Evolutionary conservation across 2,329 filamentous ascomycete genomes (phyloP), one percentile per base, ranked within the genome.

Genomic region (Furcasterigmium furcatum): DNA sequence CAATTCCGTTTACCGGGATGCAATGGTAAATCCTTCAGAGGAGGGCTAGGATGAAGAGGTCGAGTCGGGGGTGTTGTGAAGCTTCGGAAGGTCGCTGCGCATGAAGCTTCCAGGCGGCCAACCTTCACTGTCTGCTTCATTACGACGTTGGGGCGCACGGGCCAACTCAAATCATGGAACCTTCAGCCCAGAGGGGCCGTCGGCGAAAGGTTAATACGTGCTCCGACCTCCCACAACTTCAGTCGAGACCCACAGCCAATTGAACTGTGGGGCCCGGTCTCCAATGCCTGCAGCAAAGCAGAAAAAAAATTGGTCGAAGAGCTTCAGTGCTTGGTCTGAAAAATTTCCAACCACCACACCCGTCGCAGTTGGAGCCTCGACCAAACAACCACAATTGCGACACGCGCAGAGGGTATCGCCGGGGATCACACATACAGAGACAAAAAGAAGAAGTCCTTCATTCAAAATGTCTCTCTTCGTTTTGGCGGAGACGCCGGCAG

Each of bases 401-500:
- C 55, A 60, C 55, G 60, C 57, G 57, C 66, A 59, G 62, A 64
- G 59, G 62, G 56, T 47, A 46, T 51, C 44, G 55, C 44, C 45
- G 30, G 47, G 49, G 53, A 36, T 16, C 18, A 36, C 40, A 44
- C 51, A 48, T 16, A 43, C 40, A 41, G 40, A 41, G 34, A 50
- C 43, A 45, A 46, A 48, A 50, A 49, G 52, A 44, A 52, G 41
- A 38, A 44, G 43, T 34, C 27, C 43, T 44, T 39, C 57, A 54
- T 57, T 59, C 69, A 82, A 56, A 55, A 94, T 94, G 88, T 87
- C 87, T 73, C 84, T 94, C 67, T 95, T 95, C 72, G 88, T 96
- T 73, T 84, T 96, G 60, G 87, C 87, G 63, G 91, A 96, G 74
- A 96, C 91, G 68, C 89, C 88, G 71, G 91, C 91, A 68, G 80